These are phyloP conservation scores for Eutrema heterophyllum DNA, from an alignment of 345 rosid species.

Conservation along the genomic window DNA sequence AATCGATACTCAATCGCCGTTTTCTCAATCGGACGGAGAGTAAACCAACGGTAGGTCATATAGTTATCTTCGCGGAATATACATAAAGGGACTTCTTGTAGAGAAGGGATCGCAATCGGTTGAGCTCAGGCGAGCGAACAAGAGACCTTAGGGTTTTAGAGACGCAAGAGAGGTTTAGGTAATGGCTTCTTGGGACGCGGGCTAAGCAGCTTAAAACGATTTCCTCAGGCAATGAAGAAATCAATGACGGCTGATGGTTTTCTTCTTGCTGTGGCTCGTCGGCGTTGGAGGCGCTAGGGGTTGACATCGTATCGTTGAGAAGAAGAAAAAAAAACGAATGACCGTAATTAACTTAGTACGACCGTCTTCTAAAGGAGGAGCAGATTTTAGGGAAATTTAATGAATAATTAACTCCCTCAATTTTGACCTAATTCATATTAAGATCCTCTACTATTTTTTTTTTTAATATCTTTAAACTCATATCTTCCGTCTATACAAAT, in stretches of 20 bases:
- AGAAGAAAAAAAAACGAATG: neutral
- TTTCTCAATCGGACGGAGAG: neutral
- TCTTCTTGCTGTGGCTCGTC: neutral
- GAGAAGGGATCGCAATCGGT: constrained; percentile 49
- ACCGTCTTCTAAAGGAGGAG: too few species aligned
- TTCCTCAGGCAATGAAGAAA: constrained; percentile 47
- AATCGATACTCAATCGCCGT: constrained; percentile 5
- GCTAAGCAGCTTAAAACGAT: constrained; percentile 51
- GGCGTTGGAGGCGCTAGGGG: neutral
- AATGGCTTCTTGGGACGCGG: constrained; percentile 47
- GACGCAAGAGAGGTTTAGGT: constrained; percentile 49
- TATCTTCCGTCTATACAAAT: too few species aligned
- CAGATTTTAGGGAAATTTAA: too few species aligned
- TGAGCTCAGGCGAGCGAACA: constrained; percentile 47
- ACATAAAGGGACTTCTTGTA: constrained; percentile 44
- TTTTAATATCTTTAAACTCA: too few species aligned
- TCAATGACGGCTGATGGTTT: neutral
- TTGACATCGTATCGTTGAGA: neutral
- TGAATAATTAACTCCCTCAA: too few species aligned
- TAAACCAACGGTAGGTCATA: neutral
- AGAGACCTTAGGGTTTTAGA: constrained; percentile 48
- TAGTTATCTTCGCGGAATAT: neutral
- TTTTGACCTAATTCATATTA: too few species aligned
- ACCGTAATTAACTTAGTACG: neutral
- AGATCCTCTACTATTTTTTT: too few species aligned